Base-by-base conservation (phyloP, 441 rosid species). In the Theobroma grandiflorum region DNA sequence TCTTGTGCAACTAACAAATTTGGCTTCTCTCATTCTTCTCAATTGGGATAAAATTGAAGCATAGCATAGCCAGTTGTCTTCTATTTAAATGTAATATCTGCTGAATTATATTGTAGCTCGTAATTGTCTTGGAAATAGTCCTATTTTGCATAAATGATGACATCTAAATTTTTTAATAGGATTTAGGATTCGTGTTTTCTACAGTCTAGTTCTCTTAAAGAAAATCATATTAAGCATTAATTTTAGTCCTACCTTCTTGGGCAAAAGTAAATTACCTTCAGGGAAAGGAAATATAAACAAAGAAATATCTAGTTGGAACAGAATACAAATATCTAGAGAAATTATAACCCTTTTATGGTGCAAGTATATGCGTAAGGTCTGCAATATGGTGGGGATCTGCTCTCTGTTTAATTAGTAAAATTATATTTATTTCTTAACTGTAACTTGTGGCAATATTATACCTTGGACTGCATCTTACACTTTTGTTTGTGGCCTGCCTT, bases 251-350 rank as follows among this genome's bases (percentile, higher is more conserved):
- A 50, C 45, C 20, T 6, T 43, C 59, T 71, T 31, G 22, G 8
- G 45, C 5, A 9, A 18, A 50, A 33, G 45, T 37, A 71, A 31
- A 16, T 50, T 16, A 53, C 53, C 35, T 68, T 68, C 5, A n/a
- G 62, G 40, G 22, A 47, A 68, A 45, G 1, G 61, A 3, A 71
- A 50, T 15, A 50, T 35, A 35, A 72, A 10, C 15, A 35, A 52
- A n/a, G 18, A 22, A 22, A 45, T 47, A 47, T 70, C 73, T 68
- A 14, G 73, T 15, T 12, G 20, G 73, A 45, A 69, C 31, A 69
- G 9, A 45, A 68, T n/a, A 53, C 0, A 71, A 50, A 71, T 71
- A 71, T 50, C 35, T 52, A 72, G 55, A 43, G 55, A 16, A 45
- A 68, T 20, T 43, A 43, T 67, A 12, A 11, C 35, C 18, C 72